These are phyloP conservation scores for Rubroboletus pulcherrimus DNA, from an alignment of 768 basidiomycete genomes.

Conservation along the genomic window DNA sequence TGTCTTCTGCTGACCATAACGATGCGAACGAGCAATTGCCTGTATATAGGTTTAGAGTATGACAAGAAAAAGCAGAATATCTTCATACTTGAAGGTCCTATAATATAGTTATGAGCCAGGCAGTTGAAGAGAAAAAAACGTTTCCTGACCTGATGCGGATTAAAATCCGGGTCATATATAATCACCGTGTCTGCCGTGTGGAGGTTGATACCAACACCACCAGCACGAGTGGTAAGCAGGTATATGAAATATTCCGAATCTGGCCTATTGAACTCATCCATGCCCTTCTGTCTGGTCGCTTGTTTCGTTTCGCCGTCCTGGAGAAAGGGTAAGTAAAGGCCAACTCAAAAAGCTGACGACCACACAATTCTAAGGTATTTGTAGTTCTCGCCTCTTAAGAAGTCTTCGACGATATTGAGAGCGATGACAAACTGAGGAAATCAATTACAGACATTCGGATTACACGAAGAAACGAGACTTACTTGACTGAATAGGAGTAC, in stretches of 20 bases:
- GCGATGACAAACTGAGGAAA: constrained; percentile 77
- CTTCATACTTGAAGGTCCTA: constrained; percentile 82
- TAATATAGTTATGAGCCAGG: constrained; percentile 8
- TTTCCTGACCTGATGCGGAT: constrained; percentile 80
- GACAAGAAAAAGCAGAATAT: background rate
- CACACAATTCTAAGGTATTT: constrained; percentile 76
- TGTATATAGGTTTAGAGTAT: constrained; percentile 31
- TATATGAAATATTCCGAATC: constrained; percentile 89
- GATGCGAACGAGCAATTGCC: constrained; percentile 93
- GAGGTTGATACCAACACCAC: constrained; percentile 91
- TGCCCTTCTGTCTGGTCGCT: constrained; percentile 81
- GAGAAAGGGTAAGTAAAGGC: constrained; percentile 6
- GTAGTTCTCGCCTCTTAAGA: constrained; percentile 73
- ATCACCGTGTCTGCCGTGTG: constrained; percentile 92
- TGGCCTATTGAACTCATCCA: constrained; percentile 91
- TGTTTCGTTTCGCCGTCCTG: constrained; percentile 91
- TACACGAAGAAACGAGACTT: constrained; percentile 14
- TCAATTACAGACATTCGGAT: background rate
- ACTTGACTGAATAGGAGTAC: constrained; percentile 92
- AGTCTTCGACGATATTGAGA: constrained; percentile 86
- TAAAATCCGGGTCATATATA: constrained; percentile 95
- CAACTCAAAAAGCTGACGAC: constrained; percentile 1
- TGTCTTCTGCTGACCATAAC: constrained; percentile 93
- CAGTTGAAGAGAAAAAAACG: background rate
- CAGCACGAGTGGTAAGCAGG: constrained; percentile 87